Evolutionary conservation across 345 rosid species (phyloP).

Genomic region (Acer yangbiense): DNA sequence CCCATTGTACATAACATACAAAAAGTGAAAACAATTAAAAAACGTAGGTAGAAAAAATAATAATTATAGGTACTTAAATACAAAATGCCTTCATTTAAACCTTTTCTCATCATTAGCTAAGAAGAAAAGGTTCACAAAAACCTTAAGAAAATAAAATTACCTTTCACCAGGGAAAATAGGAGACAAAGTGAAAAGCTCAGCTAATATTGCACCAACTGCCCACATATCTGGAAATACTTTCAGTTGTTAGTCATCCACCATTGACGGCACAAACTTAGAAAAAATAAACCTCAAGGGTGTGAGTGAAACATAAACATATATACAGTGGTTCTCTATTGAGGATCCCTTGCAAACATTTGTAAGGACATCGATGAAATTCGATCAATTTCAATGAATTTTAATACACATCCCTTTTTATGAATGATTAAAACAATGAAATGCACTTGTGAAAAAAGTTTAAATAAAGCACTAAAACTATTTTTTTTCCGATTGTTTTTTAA

Average conservation of each 20-base stretch:
- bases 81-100: background rate
- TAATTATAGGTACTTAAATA: slow-evolving; percentile 3
- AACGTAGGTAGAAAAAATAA: background rate
- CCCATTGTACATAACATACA: background rate
- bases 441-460: no score
- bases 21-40: background rate
- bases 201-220: slow-evolving; percentile 95
- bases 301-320: background rate
- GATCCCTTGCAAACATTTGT: no score
- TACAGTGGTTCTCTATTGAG: background rate
- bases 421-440: no score
- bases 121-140: background rate
- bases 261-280: background rate
- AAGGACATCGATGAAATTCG: no score
- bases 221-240: slow-evolving; percentile 74
- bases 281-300: slow-evolving; percentile 16
- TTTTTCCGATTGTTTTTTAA: no score
- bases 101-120: background rate
- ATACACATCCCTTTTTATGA: no score
- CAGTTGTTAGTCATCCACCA: slow-evolving; percentile 24
- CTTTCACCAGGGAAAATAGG: slow-evolving; percentile 98
- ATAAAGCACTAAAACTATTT: no score
- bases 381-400: no score
- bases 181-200: slow-evolving; percentile 83
- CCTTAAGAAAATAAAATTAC: slow-evolving; percentile 35